Base-by-base conservation (phyloP, 192 early-diverging fungal genomes). In the Podila horticola region DNA sequence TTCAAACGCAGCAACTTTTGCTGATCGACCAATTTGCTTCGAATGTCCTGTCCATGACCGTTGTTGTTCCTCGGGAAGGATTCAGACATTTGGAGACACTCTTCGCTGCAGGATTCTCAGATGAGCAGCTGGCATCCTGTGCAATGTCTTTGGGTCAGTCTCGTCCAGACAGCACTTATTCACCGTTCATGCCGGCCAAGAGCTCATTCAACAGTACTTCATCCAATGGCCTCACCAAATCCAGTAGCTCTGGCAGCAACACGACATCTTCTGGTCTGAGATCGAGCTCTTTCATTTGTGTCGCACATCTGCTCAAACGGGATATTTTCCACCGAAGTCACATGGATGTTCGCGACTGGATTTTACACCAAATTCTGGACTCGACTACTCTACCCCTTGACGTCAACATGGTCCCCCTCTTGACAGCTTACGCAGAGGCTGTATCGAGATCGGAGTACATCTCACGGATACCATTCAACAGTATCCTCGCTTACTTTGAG, bases 21-120 rank as follows among this genome's bases (percentile, higher is more conserved):
- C 72, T 24, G 50, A 69, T 81, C 28, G 77, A 81, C 28, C 71
- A 81, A 19, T 65, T 73, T 57, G 77, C 71, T 8, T 81, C 77
- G 3, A 63, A 57, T 28, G 60, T 67, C 19, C 67, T 81, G 4
- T 73, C 77, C 2, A 81, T 81, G 77, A 60, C 24, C 10, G 64
- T 81, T 22, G 77, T 81, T 2, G 33, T 81, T 9, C 77, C 77
- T 5, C 59, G 77, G 7, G 58, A 15, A 17, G 77, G 77, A 10
- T 66, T 81, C 15, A 69, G 63, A 62, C 70, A 69, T 29, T 66
- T 81, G 48, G 62, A 64, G 5, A 41, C 66, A 45, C 48, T 81
- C 5, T 72, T 72, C 28, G 24, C 60, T 7, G 38, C 70, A 1
- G 28, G 72, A 24, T 81, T 81, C 59, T 69, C 71, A 2, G 57